Percentiles rank a stretch among this genome's conserved stretches.
phyloP scores from a whole-genome alignment of 371 early-diverging fungal genomes.

The Lichtheimia ramosa region DNA sequence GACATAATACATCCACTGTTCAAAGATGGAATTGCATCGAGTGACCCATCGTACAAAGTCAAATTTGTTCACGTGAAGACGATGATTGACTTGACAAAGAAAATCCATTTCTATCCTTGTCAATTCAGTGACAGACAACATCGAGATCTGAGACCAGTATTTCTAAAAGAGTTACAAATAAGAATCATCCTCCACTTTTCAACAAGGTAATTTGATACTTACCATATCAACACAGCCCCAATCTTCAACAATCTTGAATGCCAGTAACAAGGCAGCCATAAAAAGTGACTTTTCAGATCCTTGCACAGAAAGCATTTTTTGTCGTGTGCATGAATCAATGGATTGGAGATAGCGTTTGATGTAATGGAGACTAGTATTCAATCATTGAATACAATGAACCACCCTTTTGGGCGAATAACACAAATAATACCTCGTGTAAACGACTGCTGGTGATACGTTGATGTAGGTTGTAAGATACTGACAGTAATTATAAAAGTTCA shows the following conservation, averaged over 20 bases:
- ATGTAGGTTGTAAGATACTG: constrained; percentile 4
- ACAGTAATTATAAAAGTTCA: constrained; percentile 11
- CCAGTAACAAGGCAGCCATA: constrained; percentile 31
- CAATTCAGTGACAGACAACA: constrained; percentile 10
- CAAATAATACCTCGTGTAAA: constrained; percentile 29
- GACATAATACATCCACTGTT: constrained; percentile 4
- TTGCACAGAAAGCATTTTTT: constrained; percentile 14
- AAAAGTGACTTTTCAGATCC: constrained; percentile 31
- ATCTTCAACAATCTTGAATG: constrained; percentile 40
- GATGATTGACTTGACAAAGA: constrained; percentile 10
- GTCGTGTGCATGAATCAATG: constrained; percentile 2
- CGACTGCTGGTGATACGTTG: constrained; percentile 18
- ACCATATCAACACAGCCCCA: constrained; percentile 29
- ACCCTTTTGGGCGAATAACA: no score
- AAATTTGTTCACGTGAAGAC: constrained; percentile 10
- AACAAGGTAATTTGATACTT: background rate
- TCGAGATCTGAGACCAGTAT: constrained; percentile 27
- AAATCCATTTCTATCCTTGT: constrained; percentile 13
- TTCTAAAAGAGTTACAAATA: constrained; percentile 7
- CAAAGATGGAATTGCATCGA: constrained; percentile 12
- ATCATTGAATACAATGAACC: background rate
- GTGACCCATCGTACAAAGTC: constrained; percentile 11
- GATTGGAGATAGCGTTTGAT: constrained; percentile 17
- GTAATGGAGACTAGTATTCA: constrained; percentile 25
- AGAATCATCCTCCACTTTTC: background rate